phyloP scores from a whole-genome alignment of 148 eudicot genomes.

The Vaccinium vitisidaea region DNA sequence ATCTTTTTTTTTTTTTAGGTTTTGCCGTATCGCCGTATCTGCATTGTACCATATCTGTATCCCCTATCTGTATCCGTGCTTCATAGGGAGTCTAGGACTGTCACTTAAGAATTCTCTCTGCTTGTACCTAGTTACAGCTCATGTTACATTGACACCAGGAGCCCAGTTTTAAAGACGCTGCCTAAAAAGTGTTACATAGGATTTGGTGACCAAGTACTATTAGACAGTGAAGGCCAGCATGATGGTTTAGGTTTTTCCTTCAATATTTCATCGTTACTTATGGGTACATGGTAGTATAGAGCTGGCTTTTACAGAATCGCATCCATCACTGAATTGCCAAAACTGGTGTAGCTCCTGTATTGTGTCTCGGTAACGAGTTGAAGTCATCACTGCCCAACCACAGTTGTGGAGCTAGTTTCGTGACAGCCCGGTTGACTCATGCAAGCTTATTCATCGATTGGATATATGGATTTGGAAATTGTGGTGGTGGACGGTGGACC shows the following conservation, averaged over 20 bases:
- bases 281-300: constrained; percentile 6
- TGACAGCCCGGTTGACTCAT: constrained; percentile 85
- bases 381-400: constrained; percentile 64
- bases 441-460: constrained; percentile 52
- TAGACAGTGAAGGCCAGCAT: constrained; percentile 16
- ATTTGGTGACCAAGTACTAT: constrained; percentile 12
- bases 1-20: too few species aligned
- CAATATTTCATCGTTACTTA: constrained; percentile 2
- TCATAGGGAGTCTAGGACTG: not conserved
- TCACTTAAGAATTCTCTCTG: not conserved
- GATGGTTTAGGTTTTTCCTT: not conserved
- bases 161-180: not conserved
- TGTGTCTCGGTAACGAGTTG: constrained; percentile 49
- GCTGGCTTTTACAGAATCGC: constrained; percentile 26
- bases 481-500: constrained; percentile 73
- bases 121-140: constrained; percentile 14
- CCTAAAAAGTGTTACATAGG: not conserved
- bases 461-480: constrained; percentile 42
- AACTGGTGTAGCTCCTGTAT: constrained; percentile 46
- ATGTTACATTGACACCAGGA: constrained; percentile 30
- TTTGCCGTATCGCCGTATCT: too few species aligned
- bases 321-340: constrained; percentile 29
- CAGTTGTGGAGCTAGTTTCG: constrained; percentile 72
- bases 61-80: too few species aligned
- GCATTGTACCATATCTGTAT: too few species aligned